Evolutionary conservation across 1,284 basidiomycete species (phyloP).

Genomic region (Neotropicomus parvogracilis): DNA sequence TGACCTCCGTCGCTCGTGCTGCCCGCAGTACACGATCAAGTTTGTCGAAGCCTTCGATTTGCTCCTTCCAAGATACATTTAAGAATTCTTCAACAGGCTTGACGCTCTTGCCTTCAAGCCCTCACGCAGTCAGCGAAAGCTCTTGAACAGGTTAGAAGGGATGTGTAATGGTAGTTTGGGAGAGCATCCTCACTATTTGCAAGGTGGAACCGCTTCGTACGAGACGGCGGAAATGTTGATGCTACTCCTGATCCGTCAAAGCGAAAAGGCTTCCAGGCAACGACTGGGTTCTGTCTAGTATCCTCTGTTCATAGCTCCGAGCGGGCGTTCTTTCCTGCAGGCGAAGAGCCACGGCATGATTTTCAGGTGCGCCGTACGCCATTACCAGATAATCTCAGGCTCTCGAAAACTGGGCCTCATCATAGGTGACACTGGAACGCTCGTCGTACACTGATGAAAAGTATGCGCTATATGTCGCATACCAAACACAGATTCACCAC

Average conservation of each 20-base stretch:
- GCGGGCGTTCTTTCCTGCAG: slow-evolving; percentile 28
- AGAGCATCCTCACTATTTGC: slow-evolving; percentile 7
- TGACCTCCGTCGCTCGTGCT: slow-evolving; percentile 78
- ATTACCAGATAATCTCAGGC: not conserved
- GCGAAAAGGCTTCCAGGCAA: slow-evolving; percentile 16
- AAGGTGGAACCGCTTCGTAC: slow-evolving; percentile 76
- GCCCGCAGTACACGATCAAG: slow-evolving; percentile 91
- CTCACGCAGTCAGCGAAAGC: slow-evolving; percentile 76
- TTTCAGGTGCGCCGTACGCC: slow-evolving; percentile 50
- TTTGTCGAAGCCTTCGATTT: slow-evolving; percentile 31
- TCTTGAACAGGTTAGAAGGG: slow-evolving; percentile 56
- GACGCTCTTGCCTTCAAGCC: slow-evolving; percentile 70
- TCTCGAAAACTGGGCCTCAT: slow-evolving; percentile 3
- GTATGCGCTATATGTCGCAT: slow-evolving; percentile 70
- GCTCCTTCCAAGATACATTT: slow-evolving; percentile 2
- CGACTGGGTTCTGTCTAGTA: slow-evolving; percentile 38
- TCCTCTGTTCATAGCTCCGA: slow-evolving; percentile 44
- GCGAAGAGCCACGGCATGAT: slow-evolving; percentile 30
- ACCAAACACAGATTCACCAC: slow-evolving; percentile 76
- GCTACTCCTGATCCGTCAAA: slow-evolving; percentile 27
- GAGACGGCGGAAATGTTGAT: slow-evolving; percentile 45
- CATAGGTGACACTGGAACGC: slow-evolving; percentile 68
- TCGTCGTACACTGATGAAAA: slow-evolving; percentile 79
- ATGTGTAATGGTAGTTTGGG: not conserved
- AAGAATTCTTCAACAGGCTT: slow-evolving; percentile 47